These are phyloP conservation scores for Erysimum cheiri DNA, from an alignment of 441 rosid species.

Conservation along the genomic window DNA sequence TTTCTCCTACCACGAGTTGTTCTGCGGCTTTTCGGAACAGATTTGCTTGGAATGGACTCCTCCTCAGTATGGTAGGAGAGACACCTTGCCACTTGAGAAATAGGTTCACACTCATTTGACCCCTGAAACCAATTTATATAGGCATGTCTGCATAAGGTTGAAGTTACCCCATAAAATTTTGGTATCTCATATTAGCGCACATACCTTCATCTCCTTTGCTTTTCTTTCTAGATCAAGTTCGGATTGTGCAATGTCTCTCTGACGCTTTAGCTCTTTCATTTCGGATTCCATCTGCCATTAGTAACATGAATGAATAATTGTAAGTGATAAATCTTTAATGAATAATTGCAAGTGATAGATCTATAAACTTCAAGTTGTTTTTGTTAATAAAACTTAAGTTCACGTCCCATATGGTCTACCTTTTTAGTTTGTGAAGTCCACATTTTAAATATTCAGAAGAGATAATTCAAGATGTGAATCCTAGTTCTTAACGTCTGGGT, in stretches of 20 bases:
- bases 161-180: slow-evolving; percentile 4
- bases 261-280: slow-evolving; percentile 91
- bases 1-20: slow-evolving; percentile 54
- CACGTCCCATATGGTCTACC: no score
- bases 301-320: slow-evolving; percentile 6
- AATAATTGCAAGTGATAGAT: not conserved
- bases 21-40: slow-evolving; percentile 50
- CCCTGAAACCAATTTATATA: slow-evolving; percentile 53
- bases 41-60: slow-evolving; percentile 47
- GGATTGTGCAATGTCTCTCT: slow-evolving; percentile 87
- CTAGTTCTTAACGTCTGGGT: slow-evolving; percentile 1
- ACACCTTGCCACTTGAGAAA: slow-evolving; percentile 72
- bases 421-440: slow-evolving; percentile 1
- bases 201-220: slow-evolving; percentile 73
- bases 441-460: not conserved
- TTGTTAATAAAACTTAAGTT: slow-evolving; percentile 3
- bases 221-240: slow-evolving; percentile 79
- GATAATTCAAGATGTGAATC: not conserved
- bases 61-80: slow-evolving; percentile 65
- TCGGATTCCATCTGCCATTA: slow-evolving; percentile 77
- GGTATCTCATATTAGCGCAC: slow-evolving; percentile 17
- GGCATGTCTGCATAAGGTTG: slow-evolving; percentile 12
- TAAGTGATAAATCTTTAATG: no score
- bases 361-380: not conserved
- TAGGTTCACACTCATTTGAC: slow-evolving; percentile 61